Percentiles rank a stretch among this genome's conserved stretches.
Conservation (phyloP, 2,329 filamentous ascomycete species). For the Neofusicoccum umdonicola region DNA sequence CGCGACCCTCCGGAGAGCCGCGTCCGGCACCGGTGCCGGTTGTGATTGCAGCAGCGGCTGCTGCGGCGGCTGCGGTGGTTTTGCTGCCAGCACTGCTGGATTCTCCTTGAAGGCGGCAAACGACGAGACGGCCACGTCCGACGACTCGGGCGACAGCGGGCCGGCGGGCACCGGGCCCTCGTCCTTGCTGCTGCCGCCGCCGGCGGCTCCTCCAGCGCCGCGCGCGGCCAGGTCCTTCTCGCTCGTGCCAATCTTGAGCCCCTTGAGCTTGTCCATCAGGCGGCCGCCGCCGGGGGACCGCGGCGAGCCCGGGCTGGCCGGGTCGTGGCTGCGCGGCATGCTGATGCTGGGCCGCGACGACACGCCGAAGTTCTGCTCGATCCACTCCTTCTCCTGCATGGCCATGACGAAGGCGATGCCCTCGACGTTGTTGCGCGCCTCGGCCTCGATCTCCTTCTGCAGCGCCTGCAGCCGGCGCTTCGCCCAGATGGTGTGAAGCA, state of each 20-base stretch:
- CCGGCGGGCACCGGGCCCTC: conserved; percentile 36
- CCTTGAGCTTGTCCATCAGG: conserved; percentile 75
- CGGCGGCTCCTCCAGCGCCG: not conserved
- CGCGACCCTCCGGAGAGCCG: conserved; percentile 32
- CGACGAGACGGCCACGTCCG: conserved; percentile 60
- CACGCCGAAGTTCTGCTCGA: conserved; percentile 75
- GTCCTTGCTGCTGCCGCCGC: conserved; percentile 19
- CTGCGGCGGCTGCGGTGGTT: conserved; percentile 26
- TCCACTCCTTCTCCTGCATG: conserved; percentile 79
- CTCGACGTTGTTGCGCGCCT: conserved; percentile 72
- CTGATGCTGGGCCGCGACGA: conserved; percentile 41
- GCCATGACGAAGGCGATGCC: conserved; percentile 84
- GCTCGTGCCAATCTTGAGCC: conserved; percentile 74
- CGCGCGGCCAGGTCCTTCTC: conserved; percentile 60
- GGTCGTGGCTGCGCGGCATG: conserved; percentile 30
- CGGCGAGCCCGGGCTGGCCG: conserved; percentile 59
- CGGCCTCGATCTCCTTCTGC: conserved; percentile 71
- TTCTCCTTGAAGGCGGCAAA: conserved; percentile 59
- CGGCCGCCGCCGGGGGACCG: conserved; percentile 63
- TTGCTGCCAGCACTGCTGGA: conserved; percentile 40
- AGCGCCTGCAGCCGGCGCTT: conserved; percentile 75
- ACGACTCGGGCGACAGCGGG: conserved; percentile 61
- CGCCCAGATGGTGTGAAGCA: conserved; percentile 87
- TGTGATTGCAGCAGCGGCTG: conserved; percentile 20
- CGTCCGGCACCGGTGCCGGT: conserved; percentile 10